These are phyloP conservation scores for Globisporangium canariense DNA, from an alignment of 352 stramenopile species.

Conservation along the genomic window DNA sequence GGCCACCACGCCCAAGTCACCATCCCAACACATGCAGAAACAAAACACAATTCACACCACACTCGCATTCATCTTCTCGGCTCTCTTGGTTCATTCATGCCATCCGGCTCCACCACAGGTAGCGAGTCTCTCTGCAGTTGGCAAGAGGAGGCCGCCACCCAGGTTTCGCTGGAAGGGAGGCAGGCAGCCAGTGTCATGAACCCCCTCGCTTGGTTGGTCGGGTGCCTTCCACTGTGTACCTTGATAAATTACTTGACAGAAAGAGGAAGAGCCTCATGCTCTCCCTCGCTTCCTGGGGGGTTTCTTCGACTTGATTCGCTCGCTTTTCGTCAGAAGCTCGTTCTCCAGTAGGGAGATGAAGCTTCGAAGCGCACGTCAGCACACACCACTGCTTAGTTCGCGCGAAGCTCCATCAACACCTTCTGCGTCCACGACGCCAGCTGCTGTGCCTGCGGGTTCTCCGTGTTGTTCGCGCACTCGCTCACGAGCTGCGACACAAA, in stretches of 20 bases:
- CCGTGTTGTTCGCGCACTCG: slow-evolving; percentile 57
- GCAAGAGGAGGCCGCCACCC: slow-evolving; percentile 4
- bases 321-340: not conserved
- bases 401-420: slow-evolving; percentile 63
- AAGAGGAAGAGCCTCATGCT: slow-evolving; percentile 27
- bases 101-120: not conserved
- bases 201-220: not conserved
- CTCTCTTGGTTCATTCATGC: not conserved
- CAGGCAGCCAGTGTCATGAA: slow-evolving; percentile 3
- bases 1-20: not conserved
- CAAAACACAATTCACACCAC: slow-evolving; percentile 10
- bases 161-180: not conserved
- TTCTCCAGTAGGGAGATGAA: not conserved
- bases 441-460: slow-evolving; percentile 70
- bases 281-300: slow-evolving; percentile 1
- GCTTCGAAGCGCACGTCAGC: not conserved
- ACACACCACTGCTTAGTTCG: slow-evolving; percentile 27
- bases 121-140: slow-evolving; percentile 9
- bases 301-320: slow-evolving; percentile 3
- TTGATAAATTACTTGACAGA: slow-evolving; percentile 28
- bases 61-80: slow-evolving; percentile 1
- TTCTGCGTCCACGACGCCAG: slow-evolving; percentile 75
- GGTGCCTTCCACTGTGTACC: slow-evolving; percentile 7
- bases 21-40: slow-evolving; percentile 13
- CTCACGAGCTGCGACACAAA: slow-evolving; percentile 74